These are phyloP conservation scores for Trichoderma gamsii DNA, from an alignment of 495 filamentous ascomycete species.

Conservation along the genomic window DNA sequence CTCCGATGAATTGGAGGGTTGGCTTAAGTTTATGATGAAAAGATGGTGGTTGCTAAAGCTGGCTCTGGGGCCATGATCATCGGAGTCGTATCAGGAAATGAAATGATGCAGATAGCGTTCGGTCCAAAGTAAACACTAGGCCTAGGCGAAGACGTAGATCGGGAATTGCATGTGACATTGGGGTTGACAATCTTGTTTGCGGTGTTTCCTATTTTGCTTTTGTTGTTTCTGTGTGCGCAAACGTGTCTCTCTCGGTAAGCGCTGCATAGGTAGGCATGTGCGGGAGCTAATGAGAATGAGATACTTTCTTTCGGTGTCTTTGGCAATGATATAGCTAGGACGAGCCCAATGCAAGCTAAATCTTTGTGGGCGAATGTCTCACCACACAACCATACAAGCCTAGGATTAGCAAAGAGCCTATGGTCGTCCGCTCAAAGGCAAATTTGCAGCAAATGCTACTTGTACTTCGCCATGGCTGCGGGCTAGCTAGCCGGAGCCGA, in stretches of 20 bases:
- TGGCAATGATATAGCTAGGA: neutral
- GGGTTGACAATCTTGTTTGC: neutral
- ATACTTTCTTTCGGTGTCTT: neutral
- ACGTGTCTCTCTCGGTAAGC: neutral
- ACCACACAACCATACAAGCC: neutral
- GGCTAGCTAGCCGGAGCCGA: constrained; percentile 5
- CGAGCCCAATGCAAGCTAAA: neutral
- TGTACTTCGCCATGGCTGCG: neutral
- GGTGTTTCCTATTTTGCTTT: neutral
- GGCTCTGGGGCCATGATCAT: neutral
- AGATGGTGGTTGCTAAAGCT: neutral
- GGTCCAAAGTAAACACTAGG: neutral
- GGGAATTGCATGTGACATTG: neutral
- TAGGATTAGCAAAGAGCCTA: neutral
- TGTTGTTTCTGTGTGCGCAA: neutral
- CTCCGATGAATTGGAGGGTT: neutral
- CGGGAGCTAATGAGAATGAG: neutral
- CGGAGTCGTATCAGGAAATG: neutral
- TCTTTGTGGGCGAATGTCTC: neutral
- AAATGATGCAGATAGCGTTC: neutral
- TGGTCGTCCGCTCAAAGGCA: neutral
- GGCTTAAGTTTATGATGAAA: neutral
- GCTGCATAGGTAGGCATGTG: neutral
- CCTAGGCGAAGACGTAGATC: neutral
- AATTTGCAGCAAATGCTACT: neutral